Percentiles rank a stretch among this genome's conserved stretches.
These are phyloP conservation scores for Candida sphagnicola DNA, from an alignment of 805 yeast genomes.

Conservation along the genomic window DNA sequence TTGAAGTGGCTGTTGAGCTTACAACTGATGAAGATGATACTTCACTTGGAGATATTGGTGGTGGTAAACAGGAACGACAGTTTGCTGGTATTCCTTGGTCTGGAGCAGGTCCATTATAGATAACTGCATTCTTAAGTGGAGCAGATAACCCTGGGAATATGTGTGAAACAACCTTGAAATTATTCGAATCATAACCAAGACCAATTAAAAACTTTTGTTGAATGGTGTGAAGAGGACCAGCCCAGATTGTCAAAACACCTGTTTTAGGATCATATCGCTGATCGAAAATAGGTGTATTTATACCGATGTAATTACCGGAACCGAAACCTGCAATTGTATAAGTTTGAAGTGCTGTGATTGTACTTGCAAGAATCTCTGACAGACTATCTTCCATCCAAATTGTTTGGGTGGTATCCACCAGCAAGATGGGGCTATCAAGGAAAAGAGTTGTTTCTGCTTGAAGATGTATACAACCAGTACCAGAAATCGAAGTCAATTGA, in stretches of 20 bases:
- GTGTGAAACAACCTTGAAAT: conserved; percentile 14
- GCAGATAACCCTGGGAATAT: conserved; percentile 16
- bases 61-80: conserved; percentile 18
- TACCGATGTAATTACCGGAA: conserved; percentile 18
- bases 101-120: conserved; percentile 15
- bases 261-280: conserved; percentile 9
- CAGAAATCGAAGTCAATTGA: conserved; percentile 17
- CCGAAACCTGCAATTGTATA: conserved; percentile 23
- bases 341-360: conserved; percentile 12
- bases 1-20: neutral
- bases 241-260: conserved; percentile 18
- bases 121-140: conserved; percentile 16
- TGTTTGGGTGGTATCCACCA: conserved; percentile 12
- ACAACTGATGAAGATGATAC: conserved; percentile 10
- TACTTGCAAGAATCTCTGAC: conserved; percentile 16
- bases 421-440: conserved; percentile 11
- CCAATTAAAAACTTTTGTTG: conserved; percentile 17
- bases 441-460: conserved; percentile 12
- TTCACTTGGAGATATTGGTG: too few relatives aligned
- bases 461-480: conserved; percentile 23
- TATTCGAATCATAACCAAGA: conserved; percentile 15
- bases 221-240: conserved; percentile 3
- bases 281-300: conserved; percentile 7
- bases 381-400: conserved; percentile 14
- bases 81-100: conserved; percentile 16